phyloP scores from a whole-genome alignment of 805 yeast species.

The Starmerella davenportii region DNA sequence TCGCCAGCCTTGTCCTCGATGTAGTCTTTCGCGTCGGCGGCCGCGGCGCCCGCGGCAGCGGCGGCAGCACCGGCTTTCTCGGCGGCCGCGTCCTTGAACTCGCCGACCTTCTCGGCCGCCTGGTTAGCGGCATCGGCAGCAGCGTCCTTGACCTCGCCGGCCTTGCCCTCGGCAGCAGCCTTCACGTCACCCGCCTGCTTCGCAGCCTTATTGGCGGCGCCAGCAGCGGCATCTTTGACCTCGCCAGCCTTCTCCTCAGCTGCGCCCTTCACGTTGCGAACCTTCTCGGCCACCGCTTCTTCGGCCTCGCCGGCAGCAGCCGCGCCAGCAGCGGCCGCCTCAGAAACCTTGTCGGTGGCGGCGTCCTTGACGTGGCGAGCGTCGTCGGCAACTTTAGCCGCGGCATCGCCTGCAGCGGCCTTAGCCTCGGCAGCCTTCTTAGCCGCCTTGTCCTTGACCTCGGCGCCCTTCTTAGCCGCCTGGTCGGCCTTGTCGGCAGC shows the following conservation, averaged over 20 bases:
- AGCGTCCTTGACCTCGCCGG: slow-evolving; percentile 36
- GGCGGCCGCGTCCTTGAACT: background rate
- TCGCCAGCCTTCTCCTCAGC: background rate
- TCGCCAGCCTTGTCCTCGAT: background rate
- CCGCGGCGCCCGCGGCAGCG: background rate
- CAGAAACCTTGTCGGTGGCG: background rate
- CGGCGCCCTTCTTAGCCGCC: background rate
- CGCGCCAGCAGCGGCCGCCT: background rate
- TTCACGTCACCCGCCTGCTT: background rate
- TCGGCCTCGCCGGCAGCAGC: background rate
- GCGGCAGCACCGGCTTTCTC: background rate
- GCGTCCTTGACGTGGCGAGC: background rate
- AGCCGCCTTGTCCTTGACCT: background rate
- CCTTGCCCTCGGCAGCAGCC: background rate
- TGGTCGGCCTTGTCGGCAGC: background rate
- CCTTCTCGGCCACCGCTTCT: background rate
- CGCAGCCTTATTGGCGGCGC: background rate
- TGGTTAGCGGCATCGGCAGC: slow-evolving; percentile 48
- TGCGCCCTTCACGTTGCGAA: background rate
- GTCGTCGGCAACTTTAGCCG: background rate
- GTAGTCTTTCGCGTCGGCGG: background rate
- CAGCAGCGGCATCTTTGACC: background rate
- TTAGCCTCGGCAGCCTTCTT: slow-evolving; percentile 1
- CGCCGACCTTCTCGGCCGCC: slow-evolving; percentile 30
- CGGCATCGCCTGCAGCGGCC: background rate